These are phyloP conservation scores for Hanseniaspora occidentalis DNA, from an alignment of 805 yeast species.

Conservation along the genomic window DNA sequence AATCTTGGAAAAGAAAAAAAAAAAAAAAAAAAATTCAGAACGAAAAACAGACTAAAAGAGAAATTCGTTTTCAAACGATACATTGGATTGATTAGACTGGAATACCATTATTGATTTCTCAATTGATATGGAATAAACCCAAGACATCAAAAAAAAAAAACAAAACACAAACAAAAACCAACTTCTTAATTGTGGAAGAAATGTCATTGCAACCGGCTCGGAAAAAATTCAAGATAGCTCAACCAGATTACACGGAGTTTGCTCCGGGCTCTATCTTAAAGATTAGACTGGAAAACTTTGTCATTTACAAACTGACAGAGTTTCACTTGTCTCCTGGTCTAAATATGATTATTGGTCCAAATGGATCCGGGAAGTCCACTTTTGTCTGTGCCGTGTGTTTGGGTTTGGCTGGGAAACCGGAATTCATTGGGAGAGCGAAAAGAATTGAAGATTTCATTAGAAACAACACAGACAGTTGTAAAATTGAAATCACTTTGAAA, in stretches of 20 bases:
- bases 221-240: background rate
- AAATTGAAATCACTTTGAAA: constrained; percentile 40
- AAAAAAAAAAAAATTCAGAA: no score
- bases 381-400: constrained; percentile 86
- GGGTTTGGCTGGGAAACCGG: constrained; percentile 73
- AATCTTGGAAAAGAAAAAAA: no score
- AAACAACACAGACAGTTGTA: constrained; percentile 37
- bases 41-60: no score
- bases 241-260: constrained; percentile 20
- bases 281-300: constrained; percentile 50
- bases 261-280: constrained; percentile 38
- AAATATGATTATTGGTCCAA: constrained; percentile 91
- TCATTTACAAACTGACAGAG: constrained; percentile 56
- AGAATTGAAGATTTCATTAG: constrained; percentile 58
- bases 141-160: background rate
- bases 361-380: constrained; percentile 92
- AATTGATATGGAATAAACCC: no score
- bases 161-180: background rate
- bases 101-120: no score
- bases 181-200: no score
- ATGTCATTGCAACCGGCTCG: background rate
- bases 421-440: constrained; percentile 55
- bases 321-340: constrained; percentile 70
- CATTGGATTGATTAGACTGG: no score
- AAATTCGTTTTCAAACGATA: no score